Percentiles rank a stretch among this genome's conserved stretches.
Evolutionary conservation across 192 early-diverging fungal genomes (phyloP).

Genomic region (Entomortierella chlamydospora): DNA sequence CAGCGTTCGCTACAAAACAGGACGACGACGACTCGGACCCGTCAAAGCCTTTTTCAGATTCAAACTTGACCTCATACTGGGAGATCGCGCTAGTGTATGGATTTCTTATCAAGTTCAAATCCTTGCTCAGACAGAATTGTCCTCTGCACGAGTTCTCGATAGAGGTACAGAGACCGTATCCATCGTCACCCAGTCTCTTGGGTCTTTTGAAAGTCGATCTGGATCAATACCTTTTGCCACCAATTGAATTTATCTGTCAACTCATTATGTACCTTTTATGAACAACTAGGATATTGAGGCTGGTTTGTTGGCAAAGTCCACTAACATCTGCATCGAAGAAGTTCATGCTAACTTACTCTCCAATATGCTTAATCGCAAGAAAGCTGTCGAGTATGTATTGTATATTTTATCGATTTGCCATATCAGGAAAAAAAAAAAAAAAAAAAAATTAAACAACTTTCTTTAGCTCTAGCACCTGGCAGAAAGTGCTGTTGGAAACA

Average conservation of each 20-base stretch:
- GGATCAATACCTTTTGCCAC: neutral
- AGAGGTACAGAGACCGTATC: conserved; percentile 37
- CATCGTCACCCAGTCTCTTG: neutral
- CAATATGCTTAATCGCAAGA: conserved; percentile 51
- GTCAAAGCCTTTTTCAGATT: conserved; percentile 2
- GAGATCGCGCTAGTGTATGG: conserved; percentile 38
- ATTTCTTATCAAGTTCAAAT: conserved; percentile 37
- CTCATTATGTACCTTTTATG: neutral
- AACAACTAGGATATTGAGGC: conserved; percentile 33
- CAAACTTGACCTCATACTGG: conserved; percentile 10
- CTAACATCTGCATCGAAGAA: conserved; percentile 38
- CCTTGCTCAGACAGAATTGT: conserved; percentile 28
- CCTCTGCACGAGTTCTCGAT: conserved; percentile 38
- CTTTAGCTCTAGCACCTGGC: conserved; percentile 30
- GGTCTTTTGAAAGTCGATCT: neutral
- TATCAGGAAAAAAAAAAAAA: neutral
- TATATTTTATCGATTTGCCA: no score
- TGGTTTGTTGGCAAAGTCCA: conserved; percentile 20
- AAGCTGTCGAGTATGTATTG: conserved; percentile 41
- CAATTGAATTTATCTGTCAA: neutral
- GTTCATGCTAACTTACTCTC: conserved; percentile 46
- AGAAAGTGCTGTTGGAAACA: conserved; percentile 39
- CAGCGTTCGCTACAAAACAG: conserved; percentile 4
- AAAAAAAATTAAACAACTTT: neutral
- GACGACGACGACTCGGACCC: conserved; percentile 7